Evolutionary conservation across 768 basidiomycete genomes (phyloP), one percentile per base, ranked within the genome.

Genomic region (Holtermannia corniformis): DNA sequence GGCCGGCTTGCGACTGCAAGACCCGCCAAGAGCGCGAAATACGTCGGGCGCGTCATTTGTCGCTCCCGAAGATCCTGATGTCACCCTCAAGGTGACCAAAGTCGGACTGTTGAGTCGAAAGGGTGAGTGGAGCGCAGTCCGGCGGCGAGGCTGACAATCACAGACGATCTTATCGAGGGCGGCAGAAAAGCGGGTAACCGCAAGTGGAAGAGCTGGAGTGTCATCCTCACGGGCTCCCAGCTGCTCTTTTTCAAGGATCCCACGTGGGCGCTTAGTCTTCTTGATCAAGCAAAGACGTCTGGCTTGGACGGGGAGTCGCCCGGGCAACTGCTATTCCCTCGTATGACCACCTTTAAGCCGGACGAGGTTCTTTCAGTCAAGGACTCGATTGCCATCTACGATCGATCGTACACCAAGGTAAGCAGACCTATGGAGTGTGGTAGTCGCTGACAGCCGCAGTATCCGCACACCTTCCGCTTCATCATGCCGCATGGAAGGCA

Each of bases 181-280:
- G 86, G 88, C 12, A 87, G 80, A 72, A 88, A 83, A 61, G 76
- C 83, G 0, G 73, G 75, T 44, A 84, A 79, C 63, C 79, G 88
- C 46, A 97, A 91, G 74, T 97, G 95, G 95, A 83, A 79, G 62
- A 73, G 80, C 11, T 92, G 84, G 79, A 83, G 81, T 56, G 86
- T 90, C 7, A 77, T 92, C 47, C 76, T 99, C 51, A 91, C 90
- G 3, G 84, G 82, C 22, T 91, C 89, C 3, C 93, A 96, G 63
- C 76, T 99, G 3, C 78, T 96, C 43, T 85, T 97, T 69, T 91
- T 90, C 74, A 79, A 70, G 72, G 75, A 49, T 68, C 75, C 56
- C 49, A 70, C 16, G 1, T 68, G 64, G 64, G 65, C 67, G 16
- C 46, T 72, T 12, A 62, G 59, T 14, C 51, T 71, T 1, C 51